These are phyloP conservation scores for Scedosporium aurantiacum DNA, from an alignment of 2,329 filamentous ascomycete species.

Conservation along the genomic window DNA sequence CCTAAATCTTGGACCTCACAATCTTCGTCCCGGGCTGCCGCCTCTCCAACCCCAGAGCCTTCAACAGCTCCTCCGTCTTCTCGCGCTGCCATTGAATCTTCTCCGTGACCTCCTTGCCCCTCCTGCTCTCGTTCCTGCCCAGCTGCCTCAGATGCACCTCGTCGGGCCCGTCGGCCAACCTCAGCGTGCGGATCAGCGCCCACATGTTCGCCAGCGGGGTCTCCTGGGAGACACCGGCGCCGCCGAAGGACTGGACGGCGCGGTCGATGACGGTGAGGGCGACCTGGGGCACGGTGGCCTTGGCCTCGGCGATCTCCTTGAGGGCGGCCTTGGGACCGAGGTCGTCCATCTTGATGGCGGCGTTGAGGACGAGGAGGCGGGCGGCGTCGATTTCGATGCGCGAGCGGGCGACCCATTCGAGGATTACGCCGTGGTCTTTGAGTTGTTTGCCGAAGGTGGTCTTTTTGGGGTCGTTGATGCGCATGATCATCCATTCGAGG, in stretches of 20 bases:
- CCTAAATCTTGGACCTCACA: constrained; percentile 34
- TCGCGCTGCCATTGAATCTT: constrained; percentile 54
- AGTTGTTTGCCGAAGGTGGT: constrained; percentile 84
- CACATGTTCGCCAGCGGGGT: constrained; percentile 82
- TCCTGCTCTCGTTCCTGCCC: constrained; percentile 69
- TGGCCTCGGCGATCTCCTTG: constrained; percentile 90
- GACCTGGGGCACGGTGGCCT: constrained; percentile 77
- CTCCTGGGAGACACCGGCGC: constrained; percentile 84
- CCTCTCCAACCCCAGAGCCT: constrained; percentile 38
- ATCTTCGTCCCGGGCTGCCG: constrained; percentile 43
- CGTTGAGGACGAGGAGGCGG: constrained; percentile 82
- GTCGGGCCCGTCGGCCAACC: constrained; percentile 87
- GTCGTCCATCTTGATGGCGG: constrained; percentile 88
- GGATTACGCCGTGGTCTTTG: constrained; percentile 81
- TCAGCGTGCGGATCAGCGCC: constrained; percentile 68
- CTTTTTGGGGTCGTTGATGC: constrained; percentile 86
- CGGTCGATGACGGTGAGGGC: constrained; percentile 84
- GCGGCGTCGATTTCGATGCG: constrained; percentile 91
- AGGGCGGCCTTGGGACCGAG: constrained; percentile 79
- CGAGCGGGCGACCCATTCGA: constrained; percentile 88
- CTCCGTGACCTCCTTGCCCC: constrained; percentile 47
- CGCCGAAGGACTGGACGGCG: constrained; percentile 86
- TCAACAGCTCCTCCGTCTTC: constrained; percentile 55
- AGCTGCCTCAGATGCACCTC: constrained; percentile 85
- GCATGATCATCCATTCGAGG: constrained; percentile 87